These are phyloP conservation scores for Phaeotremella skinneri DNA, from an alignment of 768 basidiomycete genomes.

Conservation along the genomic window DNA sequence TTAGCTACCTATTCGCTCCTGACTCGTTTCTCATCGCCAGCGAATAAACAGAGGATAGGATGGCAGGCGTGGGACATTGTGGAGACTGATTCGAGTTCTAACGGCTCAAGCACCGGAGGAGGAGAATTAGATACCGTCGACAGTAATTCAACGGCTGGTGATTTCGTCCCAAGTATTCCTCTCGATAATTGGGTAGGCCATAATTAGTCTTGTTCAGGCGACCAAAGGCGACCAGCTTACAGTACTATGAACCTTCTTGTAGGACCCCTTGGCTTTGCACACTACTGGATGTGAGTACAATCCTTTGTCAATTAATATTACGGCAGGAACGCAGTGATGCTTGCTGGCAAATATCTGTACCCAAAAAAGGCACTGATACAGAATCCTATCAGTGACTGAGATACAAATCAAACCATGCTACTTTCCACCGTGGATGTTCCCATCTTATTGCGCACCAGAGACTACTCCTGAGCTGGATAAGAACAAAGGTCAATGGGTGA, in stretches of 20 bases:
- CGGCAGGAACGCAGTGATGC: constrained; percentile 1
- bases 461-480: constrained; percentile 71
- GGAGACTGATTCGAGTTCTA: constrained; percentile 7
- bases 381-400: constrained; percentile 70
- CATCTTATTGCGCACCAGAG: constrained; percentile 66
- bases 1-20: constrained; percentile 76
- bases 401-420: constrained; percentile 69
- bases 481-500: constrained; percentile 72
- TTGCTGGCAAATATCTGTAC: not conserved
- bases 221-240: too few relatives aligned
- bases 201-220: not conserved
- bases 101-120: constrained; percentile 22
- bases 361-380: too few relatives aligned
- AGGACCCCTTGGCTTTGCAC: constrained; percentile 70
- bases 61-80: constrained; percentile 87
- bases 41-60: constrained; percentile 64
- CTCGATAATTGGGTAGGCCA: constrained; percentile 63
- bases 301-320: not conserved
- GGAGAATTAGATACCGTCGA: constrained; percentile 65
- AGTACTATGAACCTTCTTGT: too few relatives aligned
- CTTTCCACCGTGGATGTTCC: constrained; percentile 58
- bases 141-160: constrained; percentile 50
- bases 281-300: constrained; percentile 67
- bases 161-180: constrained; percentile 69
- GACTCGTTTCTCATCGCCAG: constrained; percentile 62